Conservation (phyloP, 768 basidiomycete species). For the Pleurotus ostreatus region DNA sequence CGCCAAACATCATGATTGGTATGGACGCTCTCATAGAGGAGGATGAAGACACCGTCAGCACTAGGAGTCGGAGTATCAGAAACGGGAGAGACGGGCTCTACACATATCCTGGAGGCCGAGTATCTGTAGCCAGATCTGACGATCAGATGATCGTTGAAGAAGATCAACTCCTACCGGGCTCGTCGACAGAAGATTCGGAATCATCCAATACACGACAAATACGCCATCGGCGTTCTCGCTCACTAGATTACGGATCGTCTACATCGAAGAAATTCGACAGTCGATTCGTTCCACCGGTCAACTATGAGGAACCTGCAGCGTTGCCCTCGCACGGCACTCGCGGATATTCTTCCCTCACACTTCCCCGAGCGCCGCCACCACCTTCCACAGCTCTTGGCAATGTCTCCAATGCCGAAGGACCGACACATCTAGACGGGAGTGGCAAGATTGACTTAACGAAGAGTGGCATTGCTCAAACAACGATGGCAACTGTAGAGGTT, state of each 20-base stretch:
- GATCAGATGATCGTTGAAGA: conserved; percentile 2
- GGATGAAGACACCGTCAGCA: conserved; percentile 37
- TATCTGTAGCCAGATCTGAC: not conserved
- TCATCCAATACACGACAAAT: not conserved
- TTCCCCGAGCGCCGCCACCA: conserved; percentile 45
- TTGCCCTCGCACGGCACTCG: conserved; percentile 54
- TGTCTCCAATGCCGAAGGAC: not conserved
- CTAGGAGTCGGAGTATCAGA: conserved; percentile 6
- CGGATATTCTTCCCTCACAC: conserved; percentile 50
- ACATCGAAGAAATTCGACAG: not conserved
- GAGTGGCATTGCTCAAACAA: conserved; percentile 77
- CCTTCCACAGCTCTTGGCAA: conserved; percentile 17
- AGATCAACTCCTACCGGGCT: not conserved
- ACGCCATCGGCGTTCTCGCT: conserved; percentile 6
- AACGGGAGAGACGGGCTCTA: not conserved
- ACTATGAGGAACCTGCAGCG: conserved; percentile 19
- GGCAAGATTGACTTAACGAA: conserved; percentile 69
- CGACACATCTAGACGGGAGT: conserved; percentile 23
- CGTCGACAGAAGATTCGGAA: not conserved
- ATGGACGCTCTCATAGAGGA: conserved; percentile 53
- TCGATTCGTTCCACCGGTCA: conserved; percentile 18
- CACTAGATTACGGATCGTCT: conserved; percentile 1
- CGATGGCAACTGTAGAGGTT: conserved; percentile 86
- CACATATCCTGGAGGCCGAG: not conserved
- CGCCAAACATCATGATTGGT: conserved; percentile 42